Evolutionary conservation across 2,329 filamentous ascomycete species (phyloP), one percentile per base, ranked within the genome.

Genomic region (Paracorniculantispora psalliotae): DNA sequence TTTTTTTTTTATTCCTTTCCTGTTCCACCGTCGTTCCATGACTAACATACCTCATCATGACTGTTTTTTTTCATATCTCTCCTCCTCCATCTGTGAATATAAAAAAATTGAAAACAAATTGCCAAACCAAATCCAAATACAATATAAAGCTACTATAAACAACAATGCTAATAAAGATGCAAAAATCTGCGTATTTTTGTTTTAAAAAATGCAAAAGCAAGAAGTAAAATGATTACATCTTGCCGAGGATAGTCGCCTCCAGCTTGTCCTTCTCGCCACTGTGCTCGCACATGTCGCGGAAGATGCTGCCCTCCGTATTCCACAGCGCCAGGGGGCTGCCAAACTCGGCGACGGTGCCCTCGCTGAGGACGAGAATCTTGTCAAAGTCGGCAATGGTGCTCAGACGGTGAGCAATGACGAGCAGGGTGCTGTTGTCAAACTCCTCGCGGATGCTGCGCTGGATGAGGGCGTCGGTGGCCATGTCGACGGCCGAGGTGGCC

Each of bases 321-420:
- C 87, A 84, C 59, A 91, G 71, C 66, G 88, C 83, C 64, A 69
- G 75, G 1, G 88, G 88, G 6, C 75, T 77, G 3, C 87, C 88
- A 70, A 82, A 90, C 73, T 91, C 89, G 17, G 84, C 82, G 0
- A 87, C 87, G 46, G 72, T 73, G 0, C 89, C 88, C 35, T 88
- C 87, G 59, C 82, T 83, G 62, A 92, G 75, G 6, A 92, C 88
- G 12, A 91, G 75, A 59, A 91, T 88, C 61, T 83, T 80, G 69
- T 91, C 88, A 67, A 91, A 91, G 70, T 91, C 88, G 3, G 85
- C 87, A 72, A 92, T 89, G 0, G 89, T 91, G 69, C 86, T 89
- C 52, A 92, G 75, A 2, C 89, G 81, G 67, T 92, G 89, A 1
- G 89, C 89, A 68, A 92, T 91, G 19, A 91, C 88, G 19, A 92